These are phyloP conservation scores for Syzygium aqueum DNA, from an alignment of 345 rosid species.

Conservation along the genomic window DNA sequence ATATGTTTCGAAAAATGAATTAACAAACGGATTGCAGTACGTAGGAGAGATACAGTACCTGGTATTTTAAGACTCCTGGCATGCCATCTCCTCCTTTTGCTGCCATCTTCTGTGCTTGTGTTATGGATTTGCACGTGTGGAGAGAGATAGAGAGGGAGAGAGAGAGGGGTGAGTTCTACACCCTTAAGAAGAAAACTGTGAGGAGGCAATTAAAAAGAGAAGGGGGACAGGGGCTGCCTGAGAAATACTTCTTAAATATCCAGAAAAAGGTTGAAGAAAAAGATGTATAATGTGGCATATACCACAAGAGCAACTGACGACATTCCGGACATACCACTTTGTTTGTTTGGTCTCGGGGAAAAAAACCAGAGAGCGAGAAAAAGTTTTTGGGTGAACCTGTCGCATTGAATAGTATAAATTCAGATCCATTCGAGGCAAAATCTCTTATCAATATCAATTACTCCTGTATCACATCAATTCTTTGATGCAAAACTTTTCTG, in stretches of 20 bases:
- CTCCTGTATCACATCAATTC: too few species aligned
- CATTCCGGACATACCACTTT: too few species aligned
- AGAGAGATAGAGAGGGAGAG: too few species aligned
- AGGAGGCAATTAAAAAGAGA: not conserved
- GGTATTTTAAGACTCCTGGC: conserved; percentile 26
- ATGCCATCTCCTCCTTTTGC: conserved; percentile 20
- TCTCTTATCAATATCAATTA: not conserved
- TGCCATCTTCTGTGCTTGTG: conserved; percentile 19
- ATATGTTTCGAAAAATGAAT: not conserved
- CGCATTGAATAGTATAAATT: not conserved
- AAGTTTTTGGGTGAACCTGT: not conserved
- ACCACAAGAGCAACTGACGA: not conserved
- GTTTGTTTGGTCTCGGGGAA: too few species aligned
- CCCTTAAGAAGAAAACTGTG: not conserved
- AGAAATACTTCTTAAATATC: not conserved
- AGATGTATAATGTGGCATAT: not conserved
- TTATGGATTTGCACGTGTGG: not conserved
- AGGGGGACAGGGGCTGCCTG: not conserved
- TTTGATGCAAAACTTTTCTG: too few species aligned
- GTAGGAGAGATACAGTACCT: conserved; percentile 14
- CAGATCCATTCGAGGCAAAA: not conserved
- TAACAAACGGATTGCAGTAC: not conserved
- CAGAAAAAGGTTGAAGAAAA: too few species aligned
- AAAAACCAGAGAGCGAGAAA: not conserved
- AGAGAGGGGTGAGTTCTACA: not conserved